Percentiles rank a stretch among this genome's conserved stretches.
phyloP scores from a whole-genome alignment of 2,329 filamentous ascomycete species.

The Penicillium thymicola region DNA sequence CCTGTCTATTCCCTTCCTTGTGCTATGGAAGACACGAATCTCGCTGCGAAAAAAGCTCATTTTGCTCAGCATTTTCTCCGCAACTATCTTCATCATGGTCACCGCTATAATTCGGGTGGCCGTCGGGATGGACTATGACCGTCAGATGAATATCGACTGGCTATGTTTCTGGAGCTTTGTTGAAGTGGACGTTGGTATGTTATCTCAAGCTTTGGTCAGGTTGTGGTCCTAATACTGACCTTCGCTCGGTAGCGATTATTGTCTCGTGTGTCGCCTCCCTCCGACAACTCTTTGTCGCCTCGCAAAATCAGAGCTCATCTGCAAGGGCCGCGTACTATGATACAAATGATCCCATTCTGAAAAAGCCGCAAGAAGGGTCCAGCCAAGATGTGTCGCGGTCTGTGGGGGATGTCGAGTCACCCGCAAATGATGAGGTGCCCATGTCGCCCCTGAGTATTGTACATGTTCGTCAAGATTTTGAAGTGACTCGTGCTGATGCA shows the following conservation, averaged over 20 bases:
- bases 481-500: background rate
- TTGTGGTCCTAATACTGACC: background rate
- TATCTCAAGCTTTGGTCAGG: background rate
- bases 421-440: background rate
- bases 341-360: background rate
- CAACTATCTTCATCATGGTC: slow-evolving; percentile 15
- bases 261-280: slow-evolving; percentile 17
- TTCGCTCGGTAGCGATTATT: slow-evolving; percentile 8
- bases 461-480: slow-evolving; percentile 5
- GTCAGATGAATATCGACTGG: slow-evolving; percentile 16
- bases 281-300: slow-evolving; percentile 15
- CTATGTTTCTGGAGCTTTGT: slow-evolving; percentile 21
- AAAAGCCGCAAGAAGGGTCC: background rate
- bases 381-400: background rate
- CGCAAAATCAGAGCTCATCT: slow-evolving; percentile 4
- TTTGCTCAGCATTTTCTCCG: slow-evolving; percentile 16
- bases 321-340: background rate
- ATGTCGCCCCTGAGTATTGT: slow-evolving; percentile 6
- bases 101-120: slow-evolving; percentile 16
- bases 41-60: slow-evolving; percentile 13
- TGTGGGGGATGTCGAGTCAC: background rate
- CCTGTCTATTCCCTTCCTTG: slow-evolving; percentile 16
- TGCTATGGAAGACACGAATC: slow-evolving; percentile 15
- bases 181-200: slow-evolving; percentile 15
- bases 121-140: slow-evolving; percentile 8